phyloP scores from a whole-genome alignment of 257 asterid genomes.

The Ilex asprella region DNA sequence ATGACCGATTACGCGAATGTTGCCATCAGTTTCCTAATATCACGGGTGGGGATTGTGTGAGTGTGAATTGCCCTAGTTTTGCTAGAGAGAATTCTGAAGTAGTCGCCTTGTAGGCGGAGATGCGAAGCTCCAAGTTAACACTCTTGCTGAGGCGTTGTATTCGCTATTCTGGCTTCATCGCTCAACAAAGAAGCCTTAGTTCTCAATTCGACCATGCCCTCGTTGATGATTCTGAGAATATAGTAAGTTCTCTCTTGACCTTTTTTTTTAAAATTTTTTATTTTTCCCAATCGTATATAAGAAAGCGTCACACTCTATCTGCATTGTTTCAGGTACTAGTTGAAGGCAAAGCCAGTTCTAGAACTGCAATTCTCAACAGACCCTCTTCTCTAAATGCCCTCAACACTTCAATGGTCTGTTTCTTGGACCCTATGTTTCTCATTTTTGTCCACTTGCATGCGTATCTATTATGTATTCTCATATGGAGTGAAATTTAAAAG shows the following conservation, averaged over 20 bases:
- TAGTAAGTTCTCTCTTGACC: slow-evolving; percentile 33
- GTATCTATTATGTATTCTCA: background rate
- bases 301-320: background rate
- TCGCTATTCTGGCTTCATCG: slow-evolving; percentile 12
- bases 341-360: slow-evolving; percentile 66
- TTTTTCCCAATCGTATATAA: background rate
- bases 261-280: slow-evolving; percentile 1
- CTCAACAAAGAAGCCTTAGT: slow-evolving; percentile 28
- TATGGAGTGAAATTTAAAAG: too few relatives aligned
- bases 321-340: slow-evolving; percentile 56
- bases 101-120: background rate
- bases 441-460: background rate
- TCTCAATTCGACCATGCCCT: slow-evolving; percentile 38
- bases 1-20: too few relatives aligned
- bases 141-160: slow-evolving; percentile 29
- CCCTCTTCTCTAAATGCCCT: slow-evolving; percentile 81
- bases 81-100: too few relatives aligned
- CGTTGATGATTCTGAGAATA: slow-evolving; percentile 34
- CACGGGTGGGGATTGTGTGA: too few relatives aligned
- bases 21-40: too few relatives aligned
- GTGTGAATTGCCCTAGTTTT: too few relatives aligned
- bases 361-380: slow-evolving; percentile 87
- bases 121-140: slow-evolving; percentile 38
- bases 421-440: background rate
- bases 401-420: slow-evolving; percentile 50